Percentiles rank a stretch among this genome's conserved stretches.
These are phyloP conservation scores for Eucalyptus regnans DNA, from an alignment of 345 rosid species.

Conservation along the genomic window DNA sequence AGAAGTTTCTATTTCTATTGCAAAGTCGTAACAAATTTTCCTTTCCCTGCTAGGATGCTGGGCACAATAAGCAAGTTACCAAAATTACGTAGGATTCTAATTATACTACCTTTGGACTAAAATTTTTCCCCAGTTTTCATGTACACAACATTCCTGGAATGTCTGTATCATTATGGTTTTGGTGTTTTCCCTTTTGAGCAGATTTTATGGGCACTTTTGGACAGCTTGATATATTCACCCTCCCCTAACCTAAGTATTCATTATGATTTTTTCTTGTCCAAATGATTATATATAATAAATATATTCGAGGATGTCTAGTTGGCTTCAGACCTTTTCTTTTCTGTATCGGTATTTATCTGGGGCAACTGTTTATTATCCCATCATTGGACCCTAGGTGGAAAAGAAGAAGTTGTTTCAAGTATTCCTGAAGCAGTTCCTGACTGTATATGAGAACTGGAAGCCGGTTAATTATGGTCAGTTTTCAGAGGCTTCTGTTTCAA, in stretches of 20 bases:
- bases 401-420: slow-evolving; percentile 40
- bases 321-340: not conserved
- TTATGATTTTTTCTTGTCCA: not conserved
- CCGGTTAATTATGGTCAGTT: slow-evolving; percentile 32
- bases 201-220: not conserved
- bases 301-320: not conserved
- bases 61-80: not conserved
- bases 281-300: not conserved
- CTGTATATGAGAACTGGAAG: slow-evolving; percentile 49
- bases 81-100: not conserved
- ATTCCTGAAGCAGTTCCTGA: slow-evolving; percentile 50
- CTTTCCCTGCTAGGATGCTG: not conserved
- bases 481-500: slow-evolving; percentile 18
- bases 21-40: not conserved
- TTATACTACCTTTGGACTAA: not conserved
- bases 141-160: not conserved
- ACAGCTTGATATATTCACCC: not conserved
- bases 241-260: not conserved
- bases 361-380: not conserved
- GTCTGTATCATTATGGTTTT: not conserved
- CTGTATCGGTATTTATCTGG: not conserved
- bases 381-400: slow-evolving; percentile 29
- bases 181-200: not conserved
- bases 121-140: not conserved
- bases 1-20: not conserved